Base-by-base conservation (phyloP, 1,284 basidiomycete species). In the Pseudomicrostroma phylloplanum region DNA sequence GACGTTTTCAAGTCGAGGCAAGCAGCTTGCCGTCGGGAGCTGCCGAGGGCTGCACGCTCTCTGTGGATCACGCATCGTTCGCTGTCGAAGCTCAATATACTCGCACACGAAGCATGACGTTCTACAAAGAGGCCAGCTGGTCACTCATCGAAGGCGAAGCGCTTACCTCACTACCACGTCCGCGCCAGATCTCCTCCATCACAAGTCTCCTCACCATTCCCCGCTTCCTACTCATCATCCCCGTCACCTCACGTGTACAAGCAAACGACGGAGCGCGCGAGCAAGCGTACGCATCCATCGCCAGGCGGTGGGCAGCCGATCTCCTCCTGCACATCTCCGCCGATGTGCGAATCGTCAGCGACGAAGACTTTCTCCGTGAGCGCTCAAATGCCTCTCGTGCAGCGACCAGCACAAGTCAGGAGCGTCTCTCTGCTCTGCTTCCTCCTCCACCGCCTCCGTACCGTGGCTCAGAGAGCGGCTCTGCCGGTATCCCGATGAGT, bases 321-420 rank as follows among this genome's bases (percentile, higher is more conserved):
- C 54, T 68, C 15, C 40, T 70, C 3, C 60, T 70, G 3, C 68
- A 70, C 57, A 67, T 60, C 2, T 54, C 61, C 0, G 57, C 70
- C 63, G 66, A 68, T 55, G 57, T 66, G 21, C 66, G 66, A 43
- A 60, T 70, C 55, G 9, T 72, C 15, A 49, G 58, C 42, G 70
- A 72, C 25, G 41, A 43, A 11, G 65, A 68, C 0, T 58, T 62
- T 13, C 26, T 19, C 30, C 39, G 46, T 13, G 7, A 21, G 0
- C 42, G 17, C 8, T 9, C 21, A 6, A 41, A 12, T 9, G 23
- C 23, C 46, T n/a, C 46, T n/a, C 46, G 46, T 12, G n/a, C 23
- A 48, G n/a, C 46, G 4, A 9, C 30, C 30, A 9, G 30, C 30
- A 4, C 30, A 36, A 9, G 9, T 3, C 30, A 36, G 30, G 4